Conservation (phyloP, 2,329 filamentous ascomycete genomes). For the Verticillium nonalfalfae region DNA sequence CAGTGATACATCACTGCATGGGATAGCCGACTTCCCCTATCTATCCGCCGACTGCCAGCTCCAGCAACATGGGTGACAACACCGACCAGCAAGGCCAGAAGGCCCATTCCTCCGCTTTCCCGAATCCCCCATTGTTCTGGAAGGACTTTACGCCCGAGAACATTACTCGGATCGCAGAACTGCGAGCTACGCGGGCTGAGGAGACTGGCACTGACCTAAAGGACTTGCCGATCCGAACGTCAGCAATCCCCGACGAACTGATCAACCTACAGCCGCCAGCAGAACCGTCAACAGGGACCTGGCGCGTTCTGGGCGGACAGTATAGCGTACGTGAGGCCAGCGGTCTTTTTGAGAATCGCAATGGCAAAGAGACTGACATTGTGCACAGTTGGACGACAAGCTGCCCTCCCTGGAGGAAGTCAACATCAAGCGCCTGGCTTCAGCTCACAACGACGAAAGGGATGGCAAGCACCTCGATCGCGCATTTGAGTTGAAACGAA, state of each 20-base stretch:
- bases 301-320: conserved; percentile 66
- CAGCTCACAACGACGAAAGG: conserved; percentile 29
- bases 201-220: conserved; percentile 15
- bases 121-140: conserved; percentile 86
- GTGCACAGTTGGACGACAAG: conserved; percentile 48
- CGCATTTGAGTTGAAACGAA: conserved; percentile 63
- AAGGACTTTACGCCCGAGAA: conserved; percentile 78
- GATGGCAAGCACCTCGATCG: conserved; percentile 55
- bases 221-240: conserved; percentile 22
- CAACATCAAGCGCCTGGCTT: conserved; percentile 49
- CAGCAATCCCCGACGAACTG: conserved; percentile 62
- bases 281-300: conserved; percentile 64
- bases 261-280: conserved; percentile 74
- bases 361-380: neutral
- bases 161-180: conserved; percentile 44
- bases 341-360: too few relatives aligned
- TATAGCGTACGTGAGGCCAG: conserved; percentile 40
- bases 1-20: neutral
- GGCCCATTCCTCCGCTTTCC: conserved; percentile 62
- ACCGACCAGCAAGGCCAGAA: conserved; percentile 31
- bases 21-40: neutral
- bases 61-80: conserved; percentile 48
- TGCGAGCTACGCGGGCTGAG: conserved; percentile 32
- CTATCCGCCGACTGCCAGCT: neutral
- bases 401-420: conserved; percentile 63